These are phyloP conservation scores for Colletotrichum kahawae DNA, from an alignment of 2,329 filamentous ascomycete species.

Conservation along the genomic window DNA sequence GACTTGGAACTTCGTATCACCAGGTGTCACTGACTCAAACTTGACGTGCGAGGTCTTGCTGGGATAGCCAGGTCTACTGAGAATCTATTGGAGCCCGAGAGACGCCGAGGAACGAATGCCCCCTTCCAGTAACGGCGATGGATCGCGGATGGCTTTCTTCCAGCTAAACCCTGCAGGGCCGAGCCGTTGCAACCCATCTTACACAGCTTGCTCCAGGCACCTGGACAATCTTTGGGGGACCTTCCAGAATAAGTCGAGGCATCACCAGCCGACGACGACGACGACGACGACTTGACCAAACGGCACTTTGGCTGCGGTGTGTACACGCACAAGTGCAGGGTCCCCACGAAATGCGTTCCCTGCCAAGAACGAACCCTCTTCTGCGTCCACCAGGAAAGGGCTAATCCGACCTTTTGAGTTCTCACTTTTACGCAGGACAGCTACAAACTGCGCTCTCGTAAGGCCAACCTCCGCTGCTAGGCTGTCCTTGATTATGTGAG, in stretches of 20 bases:
- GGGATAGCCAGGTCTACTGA: not conserved
- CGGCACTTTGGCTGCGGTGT: not conserved
- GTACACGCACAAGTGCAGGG: not conserved
- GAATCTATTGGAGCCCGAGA: not conserved
- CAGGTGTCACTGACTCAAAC: not conserved
- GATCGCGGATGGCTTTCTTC: not conserved
- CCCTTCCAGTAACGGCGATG: not conserved
- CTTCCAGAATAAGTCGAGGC: not conserved
- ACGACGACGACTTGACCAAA: not conserved
- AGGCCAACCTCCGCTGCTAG: not conserved
- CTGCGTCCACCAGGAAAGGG: not conserved
- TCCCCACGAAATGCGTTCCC: not conserved
- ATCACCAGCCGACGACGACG: not conserved
- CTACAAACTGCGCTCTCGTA: not conserved
- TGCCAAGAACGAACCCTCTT: not conserved
- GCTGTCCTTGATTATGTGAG: slow-evolving; percentile 3
- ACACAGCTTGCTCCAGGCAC: not conserved
- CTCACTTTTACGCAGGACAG: not conserved
- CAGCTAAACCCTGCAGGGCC: not conserved
- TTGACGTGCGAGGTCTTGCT: not conserved
- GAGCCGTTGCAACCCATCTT: not conserved
- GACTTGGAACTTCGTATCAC: not conserved
- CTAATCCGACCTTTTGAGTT: not conserved
- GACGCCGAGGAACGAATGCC: not conserved
- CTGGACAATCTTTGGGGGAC: not conserved